Percentiles rank a stretch among this genome's conserved stretches.
phyloP scores from a whole-genome alignment of 2,329 filamentous ascomycete genomes.

The Cercospora citrullina region DNA sequence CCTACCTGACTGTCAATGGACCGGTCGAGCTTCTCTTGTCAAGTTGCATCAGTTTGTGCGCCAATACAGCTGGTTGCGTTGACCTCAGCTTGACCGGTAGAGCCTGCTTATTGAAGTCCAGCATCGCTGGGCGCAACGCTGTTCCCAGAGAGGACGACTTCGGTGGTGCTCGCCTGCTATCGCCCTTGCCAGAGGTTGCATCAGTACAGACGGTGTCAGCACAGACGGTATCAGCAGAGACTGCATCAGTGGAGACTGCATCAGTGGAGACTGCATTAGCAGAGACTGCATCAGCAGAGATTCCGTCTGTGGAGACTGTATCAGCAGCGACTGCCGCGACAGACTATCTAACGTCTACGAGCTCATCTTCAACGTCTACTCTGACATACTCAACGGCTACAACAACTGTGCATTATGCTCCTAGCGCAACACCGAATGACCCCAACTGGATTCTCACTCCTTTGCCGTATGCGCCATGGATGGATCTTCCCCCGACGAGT shows the following conservation, averaged over 20 bases:
- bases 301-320: background rate
- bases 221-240: no score
- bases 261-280: no score
- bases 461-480: background rate
- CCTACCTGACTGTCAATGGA: background rate
- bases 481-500: background rate
- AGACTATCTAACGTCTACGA: background rate
- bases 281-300: no score
- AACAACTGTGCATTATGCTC: background rate
- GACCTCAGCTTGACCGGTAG: slow-evolving; percentile 30
- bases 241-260: no score
- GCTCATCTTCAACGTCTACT: background rate
- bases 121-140: background rate
- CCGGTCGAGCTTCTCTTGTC: background rate
- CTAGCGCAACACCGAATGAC: background rate
- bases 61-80: slow-evolving; percentile 26
- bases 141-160: background rate
- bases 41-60: slow-evolving; percentile 32
- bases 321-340: background rate
- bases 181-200: background rate
- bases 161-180: slow-evolving; percentile 5
- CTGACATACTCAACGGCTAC: background rate
- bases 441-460: background rate
- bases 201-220: no score
- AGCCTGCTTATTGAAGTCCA: slow-evolving; percentile 14